phyloP scores from a whole-genome alignment of 768 basidiomycete species.

The Naganishia onofrii region DNA sequence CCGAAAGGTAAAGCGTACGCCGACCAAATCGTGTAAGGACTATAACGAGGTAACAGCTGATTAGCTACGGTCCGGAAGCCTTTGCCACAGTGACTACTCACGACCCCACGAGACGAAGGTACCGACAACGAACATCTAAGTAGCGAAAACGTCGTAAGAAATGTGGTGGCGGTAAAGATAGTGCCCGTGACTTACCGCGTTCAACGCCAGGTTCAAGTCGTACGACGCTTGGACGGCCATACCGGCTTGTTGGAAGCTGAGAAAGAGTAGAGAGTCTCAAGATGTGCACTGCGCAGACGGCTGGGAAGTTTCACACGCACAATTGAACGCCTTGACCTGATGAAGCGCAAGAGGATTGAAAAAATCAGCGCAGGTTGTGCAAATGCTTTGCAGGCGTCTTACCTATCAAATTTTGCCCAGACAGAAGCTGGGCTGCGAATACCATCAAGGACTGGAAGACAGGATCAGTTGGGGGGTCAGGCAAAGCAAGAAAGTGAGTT shows the following conservation, averaged over 20 bases:
- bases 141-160: background rate
- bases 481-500: background rate
- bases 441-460: constrained; percentile 32
- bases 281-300: too few species aligned
- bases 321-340: constrained; percentile 49
- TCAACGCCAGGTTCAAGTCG: constrained; percentile 38
- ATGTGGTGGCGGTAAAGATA: too few species aligned
- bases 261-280: too few species aligned
- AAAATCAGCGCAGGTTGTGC: too few species aligned
- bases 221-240: constrained; percentile 38
- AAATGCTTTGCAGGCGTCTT: too few species aligned
- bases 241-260: constrained; percentile 42
- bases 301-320: background rate
- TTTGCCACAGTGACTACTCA: too few species aligned
- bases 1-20: constrained; percentile 51
- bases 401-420: constrained; percentile 30
- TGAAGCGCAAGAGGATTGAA: background rate
- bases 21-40: constrained; percentile 49
- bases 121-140: constrained; percentile 46
- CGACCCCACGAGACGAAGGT: constrained; percentile 50
- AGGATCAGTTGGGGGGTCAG: background rate
- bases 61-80: too few species aligned
- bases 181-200: constrained; percentile 28
- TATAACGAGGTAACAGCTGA: constrained; percentile 10
- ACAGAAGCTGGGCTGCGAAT: constrained; percentile 31